Percentiles rank a stretch among this genome's conserved stretches.
phyloP scores from a whole-genome alignment of 345 rosid species.

The Syzygium aromaticum region DNA sequence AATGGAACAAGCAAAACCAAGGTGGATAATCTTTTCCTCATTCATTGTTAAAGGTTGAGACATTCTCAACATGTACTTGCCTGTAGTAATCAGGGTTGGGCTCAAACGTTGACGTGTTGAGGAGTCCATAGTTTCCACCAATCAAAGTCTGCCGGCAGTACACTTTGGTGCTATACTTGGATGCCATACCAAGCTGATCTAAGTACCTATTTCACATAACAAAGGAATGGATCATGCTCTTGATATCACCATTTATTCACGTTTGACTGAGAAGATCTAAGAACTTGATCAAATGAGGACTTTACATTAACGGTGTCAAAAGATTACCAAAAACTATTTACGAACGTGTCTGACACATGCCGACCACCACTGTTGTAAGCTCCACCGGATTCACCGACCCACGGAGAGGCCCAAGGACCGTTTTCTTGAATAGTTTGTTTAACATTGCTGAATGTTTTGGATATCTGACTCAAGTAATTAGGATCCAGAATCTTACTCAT shows the following conservation, averaged over 20 bases:
- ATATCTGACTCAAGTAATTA: constrained; percentile 37
- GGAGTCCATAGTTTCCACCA: constrained; percentile 92
- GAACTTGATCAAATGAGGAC: background rate
- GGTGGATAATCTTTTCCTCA: background rate
- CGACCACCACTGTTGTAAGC: constrained; percentile 94
- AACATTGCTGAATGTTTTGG: constrained; percentile 51
- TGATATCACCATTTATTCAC: background rate
- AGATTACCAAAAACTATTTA: constrained; percentile 89
- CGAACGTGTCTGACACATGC: constrained; percentile 74
- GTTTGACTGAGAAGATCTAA: background rate
- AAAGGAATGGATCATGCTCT: background rate
- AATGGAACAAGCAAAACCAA: background rate
- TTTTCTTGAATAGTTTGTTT: constrained; percentile 39
- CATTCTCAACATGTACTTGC: constrained; percentile 21
- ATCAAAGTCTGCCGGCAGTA: constrained; percentile 94
- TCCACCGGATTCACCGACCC: constrained; percentile 99
- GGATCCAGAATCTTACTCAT: constrained; percentile 79
- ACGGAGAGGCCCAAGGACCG: constrained; percentile 90
- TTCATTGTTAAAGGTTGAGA: background rate
- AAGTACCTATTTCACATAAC: constrained; percentile 49
- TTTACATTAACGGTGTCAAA: background rate
- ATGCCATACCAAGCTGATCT: constrained; percentile 97
- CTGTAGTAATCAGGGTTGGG: constrained; percentile 99
- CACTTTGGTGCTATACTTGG: constrained; percentile 79
- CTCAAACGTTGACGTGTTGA: constrained; percentile 48